Base-by-base conservation (phyloP, 495 filamentous ascomycete species). In the Chaetomium cochliodes region DNA sequence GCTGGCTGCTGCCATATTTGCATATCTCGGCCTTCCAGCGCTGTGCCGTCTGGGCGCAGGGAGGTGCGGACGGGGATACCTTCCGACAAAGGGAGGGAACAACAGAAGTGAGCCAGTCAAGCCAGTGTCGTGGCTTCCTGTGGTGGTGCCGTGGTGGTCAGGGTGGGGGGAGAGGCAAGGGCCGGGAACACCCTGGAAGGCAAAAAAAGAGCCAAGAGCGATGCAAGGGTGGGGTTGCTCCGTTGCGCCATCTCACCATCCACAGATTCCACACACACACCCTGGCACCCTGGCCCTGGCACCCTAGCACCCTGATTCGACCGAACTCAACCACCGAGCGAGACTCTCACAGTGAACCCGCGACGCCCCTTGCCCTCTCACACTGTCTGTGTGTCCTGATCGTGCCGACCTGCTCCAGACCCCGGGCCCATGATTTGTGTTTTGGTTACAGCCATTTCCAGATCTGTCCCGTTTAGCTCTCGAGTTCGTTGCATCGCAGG, bases 371-470 rank as follows among this genome's bases (percentile, higher is more conserved):
- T 50, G 46, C 46, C 18, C 8, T 52, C 47, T 58, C 20, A 44
- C 25, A 20, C 54, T 20, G 37, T 20, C 55, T 42, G 9, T 42
- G n/a, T 23, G 5, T 58, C 55, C 23, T 25, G 39, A 12, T 13
- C 55, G 28, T 30, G 28, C 28, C 6, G n/a, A 3, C 28, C 9
- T 7, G 58, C 28, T 9, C 46, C 46, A 60, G 28, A 23, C 49
- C 37, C 33, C 15, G 8, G 16, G 23, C 9, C 20, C 22, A 22
- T 20, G 33, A 53, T 53, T 53, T 62, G 47, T 9, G 22, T 20
- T 55, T 42, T 41, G 60, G 60, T 62, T 62, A 39, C 60, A 55
- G 39, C 50, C 59, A 52, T 42, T 53, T 61, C 47, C 59, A 53
- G 49, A 62, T 44, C 33, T 20, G 59, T 53, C 13, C 37, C 44